phyloP scores from a whole-genome alignment of 2,329 filamentous ascomycete genomes.

The Hymenotorrendiella dingleyae region DNA sequence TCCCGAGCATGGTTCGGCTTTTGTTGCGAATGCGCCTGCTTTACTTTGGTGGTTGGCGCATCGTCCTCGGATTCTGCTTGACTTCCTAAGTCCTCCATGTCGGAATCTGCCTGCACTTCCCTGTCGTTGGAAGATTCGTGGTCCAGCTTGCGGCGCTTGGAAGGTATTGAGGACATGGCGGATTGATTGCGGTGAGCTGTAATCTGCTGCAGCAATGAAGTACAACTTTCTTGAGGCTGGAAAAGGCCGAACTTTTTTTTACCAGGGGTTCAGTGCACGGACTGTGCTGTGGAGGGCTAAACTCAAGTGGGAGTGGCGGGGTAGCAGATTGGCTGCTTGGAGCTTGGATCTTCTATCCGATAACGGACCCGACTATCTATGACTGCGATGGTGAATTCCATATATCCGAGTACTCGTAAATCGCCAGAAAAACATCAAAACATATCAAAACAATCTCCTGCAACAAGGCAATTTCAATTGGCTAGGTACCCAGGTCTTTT shows the following conservation, averaged over 20 bases:
- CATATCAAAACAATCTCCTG: background rate
- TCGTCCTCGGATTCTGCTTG: constrained; percentile 8
- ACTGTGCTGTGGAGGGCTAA: no score
- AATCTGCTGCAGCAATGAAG: no score
- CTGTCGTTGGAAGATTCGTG: constrained; percentile 12
- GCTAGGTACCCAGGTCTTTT: no score
- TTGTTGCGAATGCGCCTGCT: constrained; percentile 4
- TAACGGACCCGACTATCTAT: no score
- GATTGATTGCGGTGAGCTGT: background rate
- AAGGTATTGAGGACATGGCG: constrained; percentile 14
- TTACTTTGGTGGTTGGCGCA: constrained; percentile 6
- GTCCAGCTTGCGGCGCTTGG: constrained; percentile 32
- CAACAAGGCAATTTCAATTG: background rate
- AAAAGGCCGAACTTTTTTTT: no score
- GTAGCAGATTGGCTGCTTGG: no score
- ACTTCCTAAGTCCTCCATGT: background rate
- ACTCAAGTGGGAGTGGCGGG: no score
- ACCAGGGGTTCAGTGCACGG: background rate
- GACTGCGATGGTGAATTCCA: no score
- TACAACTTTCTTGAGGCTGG: no score
- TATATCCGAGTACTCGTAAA: no score
- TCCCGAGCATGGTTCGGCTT: constrained; percentile 17
- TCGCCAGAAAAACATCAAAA: no score
- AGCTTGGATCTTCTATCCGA: no score
- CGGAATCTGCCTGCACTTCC: background rate